A percentile compares a stretch with the other conserved stretches of the same genome.
Evolutionary conservation across 345 rosid genomes (phyloP).

Genomic region (Eutrema japonicum): DNA sequence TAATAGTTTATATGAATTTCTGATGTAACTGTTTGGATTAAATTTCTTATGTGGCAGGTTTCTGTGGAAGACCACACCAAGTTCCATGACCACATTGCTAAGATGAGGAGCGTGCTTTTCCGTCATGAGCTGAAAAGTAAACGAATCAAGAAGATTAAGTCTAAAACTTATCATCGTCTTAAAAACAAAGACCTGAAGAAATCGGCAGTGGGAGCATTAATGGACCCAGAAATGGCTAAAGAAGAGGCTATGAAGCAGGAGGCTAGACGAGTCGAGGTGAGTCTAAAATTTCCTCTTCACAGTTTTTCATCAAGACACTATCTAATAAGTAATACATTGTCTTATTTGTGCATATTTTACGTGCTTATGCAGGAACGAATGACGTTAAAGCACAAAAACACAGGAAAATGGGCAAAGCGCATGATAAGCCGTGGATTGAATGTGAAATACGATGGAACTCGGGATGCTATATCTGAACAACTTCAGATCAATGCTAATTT

Average conservation of each 20-base stretch:
- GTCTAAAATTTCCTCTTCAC: constrained; percentile 18
- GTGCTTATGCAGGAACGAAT: constrained; percentile 70
- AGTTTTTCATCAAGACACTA: neutral
- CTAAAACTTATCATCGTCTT: constrained; percentile 81
- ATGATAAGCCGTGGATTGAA: constrained; percentile 71
- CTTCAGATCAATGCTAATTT: constrained; percentile 71
- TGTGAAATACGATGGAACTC: constrained; percentile 78
- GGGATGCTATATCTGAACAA: constrained; percentile 85
- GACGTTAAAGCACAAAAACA: constrained; percentile 82
- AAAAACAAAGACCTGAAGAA: constrained; percentile 69
- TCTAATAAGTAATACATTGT: constrained; percentile 3
- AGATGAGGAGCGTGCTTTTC: constrained; percentile 88
- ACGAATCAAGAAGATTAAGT: constrained; percentile 86
- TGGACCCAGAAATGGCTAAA: constrained; percentile 88
- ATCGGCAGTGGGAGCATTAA: constrained; percentile 50
- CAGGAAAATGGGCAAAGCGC: constrained; percentile 81
- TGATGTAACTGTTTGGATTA: constrained; percentile 15
- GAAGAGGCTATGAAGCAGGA: constrained; percentile 82
- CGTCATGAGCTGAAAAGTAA: constrained; percentile 85
- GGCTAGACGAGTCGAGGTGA: constrained; percentile 81
- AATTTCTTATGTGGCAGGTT: constrained; percentile 51
- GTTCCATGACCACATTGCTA: constrained; percentile 64
- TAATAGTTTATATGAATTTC: neutral
- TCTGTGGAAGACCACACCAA: constrained; percentile 75
- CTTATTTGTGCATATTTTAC: neutral